Evolutionary conservation across 139 green algal genomes (phyloP).

Genomic region (Pleodorina starrii): DNA sequence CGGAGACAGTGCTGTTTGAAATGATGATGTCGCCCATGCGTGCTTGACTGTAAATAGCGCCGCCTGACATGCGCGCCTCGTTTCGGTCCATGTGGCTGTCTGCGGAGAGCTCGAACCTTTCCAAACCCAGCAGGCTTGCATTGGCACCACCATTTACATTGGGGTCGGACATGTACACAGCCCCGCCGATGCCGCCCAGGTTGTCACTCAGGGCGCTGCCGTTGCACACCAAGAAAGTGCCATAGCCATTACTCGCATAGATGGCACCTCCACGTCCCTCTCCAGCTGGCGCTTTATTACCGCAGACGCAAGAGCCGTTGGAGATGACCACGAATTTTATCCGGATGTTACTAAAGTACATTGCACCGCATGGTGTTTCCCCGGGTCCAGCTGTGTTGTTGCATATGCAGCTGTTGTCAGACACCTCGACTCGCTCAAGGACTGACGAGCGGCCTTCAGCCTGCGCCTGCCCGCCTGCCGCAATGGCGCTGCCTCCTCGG

Average conservation of each 20-base stretch:
- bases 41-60: background rate
- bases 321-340: background rate
- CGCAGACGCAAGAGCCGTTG: background rate
- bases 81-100: background rate
- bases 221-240: background rate
- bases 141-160: background rate
- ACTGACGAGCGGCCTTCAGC: background rate
- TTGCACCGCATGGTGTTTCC: background rate
- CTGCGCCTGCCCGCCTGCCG: background rate
- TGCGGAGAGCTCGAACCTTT: background rate
- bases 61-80: background rate
- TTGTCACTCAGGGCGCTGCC: background rate
- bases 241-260: background rate
- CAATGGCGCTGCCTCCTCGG: background rate
- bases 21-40: background rate
- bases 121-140: background rate
- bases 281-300: background rate
- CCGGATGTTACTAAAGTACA: background rate
- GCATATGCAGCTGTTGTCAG: background rate
- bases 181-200: background rate
- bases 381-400: background rate
- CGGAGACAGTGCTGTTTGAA: background rate
- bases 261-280: background rate
- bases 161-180: background rate
- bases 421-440: background rate